Evolutionary conservation across 106 monocot genomes (phyloP).

Genomic region (Alisma plantagoaquatica): DNA sequence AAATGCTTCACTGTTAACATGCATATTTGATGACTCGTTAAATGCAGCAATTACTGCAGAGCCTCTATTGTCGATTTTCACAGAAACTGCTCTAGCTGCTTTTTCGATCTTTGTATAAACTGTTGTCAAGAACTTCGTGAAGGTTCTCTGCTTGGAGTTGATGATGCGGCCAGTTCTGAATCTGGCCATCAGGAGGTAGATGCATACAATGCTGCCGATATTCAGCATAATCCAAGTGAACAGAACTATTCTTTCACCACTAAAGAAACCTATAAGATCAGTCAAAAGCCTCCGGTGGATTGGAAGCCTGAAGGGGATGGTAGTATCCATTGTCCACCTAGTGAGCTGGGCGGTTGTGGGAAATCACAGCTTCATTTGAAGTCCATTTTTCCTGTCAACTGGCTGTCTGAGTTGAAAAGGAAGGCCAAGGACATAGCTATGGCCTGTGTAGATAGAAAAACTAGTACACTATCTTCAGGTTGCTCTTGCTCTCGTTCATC

Average conservation of each 20-base stretch:
- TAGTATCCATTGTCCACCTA: constrained; percentile 51
- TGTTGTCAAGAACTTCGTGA: constrained; percentile 54
- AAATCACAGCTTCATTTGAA: constrained; percentile 27
- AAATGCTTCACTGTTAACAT: not conserved
- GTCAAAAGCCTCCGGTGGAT: not conserved
- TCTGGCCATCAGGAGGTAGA: constrained; percentile 48
- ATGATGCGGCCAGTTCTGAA: constrained; percentile 14
- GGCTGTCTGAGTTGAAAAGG: constrained; percentile 17
- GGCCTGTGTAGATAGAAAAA: not conserved
- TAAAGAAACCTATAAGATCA: too few relatives aligned
- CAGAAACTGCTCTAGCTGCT: constrained; percentile 46
- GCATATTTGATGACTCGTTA: too few relatives aligned
- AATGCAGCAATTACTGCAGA: constrained; percentile 47
- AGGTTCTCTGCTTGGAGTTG: constrained; percentile 13
- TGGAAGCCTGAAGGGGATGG: constrained; percentile 34
- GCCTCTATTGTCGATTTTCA: constrained; percentile 65
- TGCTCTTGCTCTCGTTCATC: constrained; percentile 27
- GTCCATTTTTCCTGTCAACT: constrained; percentile 17
- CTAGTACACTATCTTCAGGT: too few relatives aligned
- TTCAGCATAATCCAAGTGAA: not conserved
- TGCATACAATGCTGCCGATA: not conserved
- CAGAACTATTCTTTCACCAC: too few relatives aligned
- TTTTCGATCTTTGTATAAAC: constrained; percentile 55
- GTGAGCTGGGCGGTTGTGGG: constrained; percentile 54
- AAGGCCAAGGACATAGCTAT: constrained; percentile 21